Percentiles rank a stretch among this genome's conserved stretches.
Evolutionary conservation across 2,329 filamentous ascomycete genomes (phyloP).

Genomic region (Lachnellula suecica): DNA sequence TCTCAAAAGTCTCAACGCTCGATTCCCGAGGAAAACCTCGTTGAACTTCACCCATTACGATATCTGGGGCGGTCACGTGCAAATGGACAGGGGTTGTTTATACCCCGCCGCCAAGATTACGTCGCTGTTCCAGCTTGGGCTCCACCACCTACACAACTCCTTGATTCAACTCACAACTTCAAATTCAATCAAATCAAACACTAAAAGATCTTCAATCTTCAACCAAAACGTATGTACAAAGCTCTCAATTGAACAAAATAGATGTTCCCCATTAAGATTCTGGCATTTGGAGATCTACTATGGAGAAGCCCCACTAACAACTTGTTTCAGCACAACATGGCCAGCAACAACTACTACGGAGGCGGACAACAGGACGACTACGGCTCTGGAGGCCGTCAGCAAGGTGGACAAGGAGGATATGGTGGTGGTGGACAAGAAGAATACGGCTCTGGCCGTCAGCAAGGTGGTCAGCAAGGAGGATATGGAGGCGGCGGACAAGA

Average conservation of each 20-base stretch:
- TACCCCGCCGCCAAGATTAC: not conserved
- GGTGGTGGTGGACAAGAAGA: constrained; percentile 3
- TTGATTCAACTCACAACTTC: not conserved
- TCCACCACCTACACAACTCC: not conserved
- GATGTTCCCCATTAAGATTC: too few species aligned
- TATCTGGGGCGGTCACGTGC: too few species aligned
- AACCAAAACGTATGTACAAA: not conserved
- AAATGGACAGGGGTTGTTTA: not conserved
- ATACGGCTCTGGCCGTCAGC: not conserved
- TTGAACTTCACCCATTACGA: too few species aligned
- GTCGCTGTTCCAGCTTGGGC: not conserved
- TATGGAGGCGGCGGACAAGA: constrained; percentile 6
- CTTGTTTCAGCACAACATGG: constrained; percentile 11
- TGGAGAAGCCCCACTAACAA: constrained; percentile 9
- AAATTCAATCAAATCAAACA: not conserved
- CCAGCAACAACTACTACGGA: constrained; percentile 14
- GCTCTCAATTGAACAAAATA: not conserved
- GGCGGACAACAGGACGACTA: constrained; percentile 10
- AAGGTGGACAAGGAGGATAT: constrained; percentile 10
- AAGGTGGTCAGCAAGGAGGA: not conserved
- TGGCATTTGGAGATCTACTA: too few species aligned
- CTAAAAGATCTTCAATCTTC: not conserved
- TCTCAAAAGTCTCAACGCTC: too few species aligned
- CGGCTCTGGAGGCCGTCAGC: constrained; percentile 5
- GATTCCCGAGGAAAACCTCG: too few species aligned